A percentile compares a stretch with the other conserved stretches of the same genome.
These are phyloP conservation scores for Solanum dulcamara DNA, from an alignment of 257 asterid genomes.

Conservation along the genomic window DNA sequence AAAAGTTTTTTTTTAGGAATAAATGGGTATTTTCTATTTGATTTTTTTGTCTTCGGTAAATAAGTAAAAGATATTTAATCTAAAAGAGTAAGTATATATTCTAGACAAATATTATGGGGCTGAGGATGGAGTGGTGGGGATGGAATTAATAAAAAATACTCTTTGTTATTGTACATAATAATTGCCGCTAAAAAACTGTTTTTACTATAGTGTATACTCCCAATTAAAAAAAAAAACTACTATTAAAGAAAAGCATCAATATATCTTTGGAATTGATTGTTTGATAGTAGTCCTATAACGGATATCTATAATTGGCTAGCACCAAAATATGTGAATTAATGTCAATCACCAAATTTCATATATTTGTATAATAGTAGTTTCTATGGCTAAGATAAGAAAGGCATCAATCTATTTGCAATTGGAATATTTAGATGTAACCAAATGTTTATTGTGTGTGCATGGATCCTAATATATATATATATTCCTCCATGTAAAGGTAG, in stretches of 20 bases:
- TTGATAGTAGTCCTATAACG: not conserved
- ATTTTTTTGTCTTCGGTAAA: not conserved
- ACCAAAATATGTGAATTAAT: not conserved
- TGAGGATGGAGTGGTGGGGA: too few species aligned
- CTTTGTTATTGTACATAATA: too few species aligned
- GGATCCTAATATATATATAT: not conserved
- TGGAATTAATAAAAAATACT: too few species aligned
- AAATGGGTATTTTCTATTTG: not conserved
- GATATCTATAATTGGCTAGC: not conserved
- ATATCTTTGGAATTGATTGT: not conserved
- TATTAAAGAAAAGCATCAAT: not conserved
- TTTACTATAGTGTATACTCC: too few species aligned
- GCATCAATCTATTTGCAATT: not conserved
- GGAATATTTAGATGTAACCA: not conserved
- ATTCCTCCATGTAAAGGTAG: not conserved
- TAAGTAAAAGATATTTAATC: not conserved
- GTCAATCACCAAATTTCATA: not conserved
- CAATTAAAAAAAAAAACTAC: fast-evolving
- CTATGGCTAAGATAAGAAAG: not conserved
- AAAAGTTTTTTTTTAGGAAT: not conserved
- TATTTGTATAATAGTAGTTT: not conserved
- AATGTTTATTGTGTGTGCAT: not conserved
- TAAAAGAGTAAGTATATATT: not conserved
- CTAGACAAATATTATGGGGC: not conserved
- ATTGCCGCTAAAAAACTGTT: too few species aligned